These are phyloP conservation scores for Pichia pseudocactophila DNA, from an alignment of 805 yeast species.

Conservation along the genomic window DNA sequence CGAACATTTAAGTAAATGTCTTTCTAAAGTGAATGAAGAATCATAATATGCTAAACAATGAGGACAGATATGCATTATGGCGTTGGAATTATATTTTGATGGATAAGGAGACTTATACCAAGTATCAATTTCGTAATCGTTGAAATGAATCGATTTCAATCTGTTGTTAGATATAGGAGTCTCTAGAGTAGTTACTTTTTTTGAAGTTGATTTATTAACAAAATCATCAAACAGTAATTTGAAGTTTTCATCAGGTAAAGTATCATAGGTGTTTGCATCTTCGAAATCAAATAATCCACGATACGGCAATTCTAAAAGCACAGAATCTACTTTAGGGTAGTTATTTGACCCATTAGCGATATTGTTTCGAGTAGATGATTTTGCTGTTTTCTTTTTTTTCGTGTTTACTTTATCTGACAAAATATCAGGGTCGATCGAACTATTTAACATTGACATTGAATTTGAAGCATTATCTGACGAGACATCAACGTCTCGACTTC, in stretches of 20 bases:
- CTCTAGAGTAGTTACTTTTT: conserved; percentile 16
- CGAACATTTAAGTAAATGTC: conserved; percentile 74
- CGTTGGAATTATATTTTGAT: conserved; percentile 60
- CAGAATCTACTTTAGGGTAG: conserved; percentile 24
- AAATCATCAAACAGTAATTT: conserved; percentile 33
- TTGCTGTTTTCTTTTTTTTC: background rate
- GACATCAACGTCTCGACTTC: too few species aligned
- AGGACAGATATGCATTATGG: conserved; percentile 69
- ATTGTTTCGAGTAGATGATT: too few species aligned
- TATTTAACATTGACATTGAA: too few species aligned
- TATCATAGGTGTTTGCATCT: conserved; percentile 50
- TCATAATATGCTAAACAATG: conserved; percentile 73
- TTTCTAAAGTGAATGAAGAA: conserved; percentile 51
- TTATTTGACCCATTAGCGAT: background rate
- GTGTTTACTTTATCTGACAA: background rate
- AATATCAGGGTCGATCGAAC: too few species aligned
- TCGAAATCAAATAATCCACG: conserved; percentile 53
- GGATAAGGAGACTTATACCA: conserved; percentile 96
- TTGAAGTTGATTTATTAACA: conserved; percentile 31
- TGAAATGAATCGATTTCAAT: conserved; percentile 37
- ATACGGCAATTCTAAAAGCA: conserved; percentile 54
- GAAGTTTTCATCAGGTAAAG: conserved; percentile 43
- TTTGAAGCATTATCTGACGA: too few species aligned
- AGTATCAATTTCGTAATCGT: conserved; percentile 68
- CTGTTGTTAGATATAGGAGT: conserved; percentile 6